phyloP scores from a whole-genome alignment of 2,329 filamentous ascomycete genomes.

The Pseudomassariella vexata region DNA sequence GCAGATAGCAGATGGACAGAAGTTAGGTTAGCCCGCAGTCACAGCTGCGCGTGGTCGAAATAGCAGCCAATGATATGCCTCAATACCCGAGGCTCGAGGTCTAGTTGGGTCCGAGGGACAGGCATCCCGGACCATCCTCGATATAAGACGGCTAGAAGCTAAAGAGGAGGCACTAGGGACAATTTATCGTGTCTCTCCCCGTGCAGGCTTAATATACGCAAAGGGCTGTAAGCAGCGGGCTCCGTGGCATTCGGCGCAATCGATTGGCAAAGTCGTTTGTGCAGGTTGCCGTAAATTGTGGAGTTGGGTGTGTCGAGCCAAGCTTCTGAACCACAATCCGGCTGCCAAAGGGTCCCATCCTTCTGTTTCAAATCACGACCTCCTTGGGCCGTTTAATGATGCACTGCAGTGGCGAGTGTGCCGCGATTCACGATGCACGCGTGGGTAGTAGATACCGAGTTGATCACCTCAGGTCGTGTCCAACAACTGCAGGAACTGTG shows the following conservation, averaged over 20 bases:
- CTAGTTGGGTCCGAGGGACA: conserved; percentile 13
- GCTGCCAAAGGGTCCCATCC: conserved; percentile 15
- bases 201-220: conserved; percentile 24
- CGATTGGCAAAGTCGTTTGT: conserved; percentile 27
- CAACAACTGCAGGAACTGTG: conserved; percentile 7
- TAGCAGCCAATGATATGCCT: conserved; percentile 14
- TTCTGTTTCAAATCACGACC: conserved; percentile 19
- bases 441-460: background rate
- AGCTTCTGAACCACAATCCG: conserved; percentile 14
- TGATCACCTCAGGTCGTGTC: conserved; percentile 6
- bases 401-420: conserved; percentile 10
- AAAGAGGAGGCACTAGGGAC: conserved; percentile 9
- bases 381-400: conserved; percentile 12
- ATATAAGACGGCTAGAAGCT: conserved; percentile 10
- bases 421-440: conserved; percentile 5
- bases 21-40: conserved; percentile 4
- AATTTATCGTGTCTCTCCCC: conserved; percentile 22
- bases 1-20: no score
- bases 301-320: conserved; percentile 26
- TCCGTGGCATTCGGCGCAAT: conserved; percentile 12
- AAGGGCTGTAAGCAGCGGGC: conserved; percentile 10
- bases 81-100: conserved; percentile 18
- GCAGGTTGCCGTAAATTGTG: conserved; percentile 32
- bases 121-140: conserved; percentile 9
- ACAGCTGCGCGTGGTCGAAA: conserved; percentile 6